Conservation (phyloP, 805 yeast genomes). For the Phaffomyces opuntiae region DNA sequence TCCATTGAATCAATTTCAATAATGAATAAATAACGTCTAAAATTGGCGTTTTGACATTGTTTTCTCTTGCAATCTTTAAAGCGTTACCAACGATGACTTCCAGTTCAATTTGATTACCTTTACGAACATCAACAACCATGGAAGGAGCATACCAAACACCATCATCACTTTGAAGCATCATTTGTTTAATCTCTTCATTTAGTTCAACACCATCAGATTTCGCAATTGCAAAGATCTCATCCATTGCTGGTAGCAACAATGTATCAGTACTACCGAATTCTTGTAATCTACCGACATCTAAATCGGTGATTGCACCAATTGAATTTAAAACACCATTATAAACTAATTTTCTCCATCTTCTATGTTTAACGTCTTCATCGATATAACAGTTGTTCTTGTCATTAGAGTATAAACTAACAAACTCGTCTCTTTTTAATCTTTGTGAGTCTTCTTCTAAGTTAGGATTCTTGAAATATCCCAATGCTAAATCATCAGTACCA, state of each 20-base stretch:
- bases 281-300: conserved; percentile 52
- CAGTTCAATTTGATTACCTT: conserved; percentile 62
- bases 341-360: conserved; percentile 61
- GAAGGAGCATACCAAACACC: conserved; percentile 60
- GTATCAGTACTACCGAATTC: conserved; percentile 35
- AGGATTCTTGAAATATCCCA: conserved; percentile 43
- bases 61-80: conserved; percentile 40
- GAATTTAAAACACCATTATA: conserved; percentile 68
- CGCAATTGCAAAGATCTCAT: conserved; percentile 59
- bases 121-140: conserved; percentile 62
- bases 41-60: conserved; percentile 50
- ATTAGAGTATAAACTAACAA: conserved; percentile 39
- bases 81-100: conserved; percentile 70
- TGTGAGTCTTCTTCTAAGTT: conserved; percentile 21
- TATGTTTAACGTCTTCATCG: conserved; percentile 39
- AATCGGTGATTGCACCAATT: conserved; percentile 47
- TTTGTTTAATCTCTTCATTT: conserved; percentile 40
- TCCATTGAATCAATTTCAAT: conserved; percentile 54
- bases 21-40: conserved; percentile 50
- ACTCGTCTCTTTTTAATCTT: conserved; percentile 32
- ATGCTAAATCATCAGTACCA: conserved; percentile 35
- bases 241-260: conserved; percentile 54
- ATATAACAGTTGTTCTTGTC: conserved; percentile 34
- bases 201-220: conserved; percentile 57
- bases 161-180: conserved; percentile 51